These are phyloP conservation scores for Ceriops tagal DNA, from an alignment of 345 rosid genomes.

Conservation along the genomic window DNA sequence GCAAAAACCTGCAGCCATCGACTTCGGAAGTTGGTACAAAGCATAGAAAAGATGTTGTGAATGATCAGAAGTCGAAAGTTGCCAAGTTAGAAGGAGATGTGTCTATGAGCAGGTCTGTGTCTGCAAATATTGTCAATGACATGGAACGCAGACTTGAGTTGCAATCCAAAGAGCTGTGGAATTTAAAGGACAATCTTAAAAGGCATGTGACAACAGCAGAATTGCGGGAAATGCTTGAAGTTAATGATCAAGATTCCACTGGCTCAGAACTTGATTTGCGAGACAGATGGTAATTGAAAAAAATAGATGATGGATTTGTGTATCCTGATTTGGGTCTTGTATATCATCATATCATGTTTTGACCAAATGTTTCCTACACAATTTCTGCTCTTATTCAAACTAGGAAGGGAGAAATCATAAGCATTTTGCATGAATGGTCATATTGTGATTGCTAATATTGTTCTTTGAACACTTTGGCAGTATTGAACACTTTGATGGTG, in stretches of 20 bases:
- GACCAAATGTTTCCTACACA: not conserved
- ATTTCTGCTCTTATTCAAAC: not conserved
- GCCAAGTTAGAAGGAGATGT: conserved; percentile 47
- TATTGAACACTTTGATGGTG: not conserved
- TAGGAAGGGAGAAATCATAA: not conserved
- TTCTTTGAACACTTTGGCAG: not conserved
- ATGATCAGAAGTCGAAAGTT: conserved; percentile 49
- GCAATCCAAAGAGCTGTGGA: conserved; percentile 81
- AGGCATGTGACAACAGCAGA: conserved; percentile 66
- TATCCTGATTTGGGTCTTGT: not conserved
- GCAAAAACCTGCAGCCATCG: conserved; percentile 31
- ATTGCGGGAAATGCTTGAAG: conserved; percentile 77
- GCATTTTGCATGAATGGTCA: not conserved
- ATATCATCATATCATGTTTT: not conserved
- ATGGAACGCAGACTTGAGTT: conserved; percentile 59
- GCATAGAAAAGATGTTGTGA: conserved; percentile 48
- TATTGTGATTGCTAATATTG: not conserved
- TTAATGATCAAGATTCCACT: conserved; percentile 66
- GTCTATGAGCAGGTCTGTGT: conserved; percentile 34
- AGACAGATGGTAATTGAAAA: conserved; percentile 61
- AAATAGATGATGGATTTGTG: not conserved
- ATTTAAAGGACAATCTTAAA: conserved; percentile 78
- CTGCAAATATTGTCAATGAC: conserved; percentile 20
- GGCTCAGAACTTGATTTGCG: conserved; percentile 91
- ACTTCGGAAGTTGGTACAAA: conserved; percentile 50